Evolutionary conservation across 2,329 filamentous ascomycete genomes (phyloP).

Genomic region (Gnomoniopsis smithogilvyi): DNA sequence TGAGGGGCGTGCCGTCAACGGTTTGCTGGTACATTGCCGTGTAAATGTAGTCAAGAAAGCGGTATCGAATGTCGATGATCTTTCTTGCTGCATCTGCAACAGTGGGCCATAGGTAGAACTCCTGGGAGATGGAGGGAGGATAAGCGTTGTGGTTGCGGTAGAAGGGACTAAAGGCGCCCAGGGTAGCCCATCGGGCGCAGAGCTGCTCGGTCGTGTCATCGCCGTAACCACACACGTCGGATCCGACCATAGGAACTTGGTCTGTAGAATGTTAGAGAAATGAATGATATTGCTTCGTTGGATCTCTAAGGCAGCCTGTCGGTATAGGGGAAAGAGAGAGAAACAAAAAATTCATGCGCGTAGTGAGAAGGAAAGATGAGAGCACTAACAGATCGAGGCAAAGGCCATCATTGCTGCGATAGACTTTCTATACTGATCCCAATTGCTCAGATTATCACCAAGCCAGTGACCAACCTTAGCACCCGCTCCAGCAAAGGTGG

Average conservation of each 20-base stretch:
- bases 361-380: neutral
- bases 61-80: constrained; percentile 67
- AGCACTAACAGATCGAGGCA: constrained; percentile 46
- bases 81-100: constrained; percentile 61
- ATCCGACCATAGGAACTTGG: constrained; percentile 66
- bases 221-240: constrained; percentile 76
- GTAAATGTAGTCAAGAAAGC: constrained; percentile 72
- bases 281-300: neutral
- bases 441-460: constrained; percentile 54
- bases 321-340: neutral
- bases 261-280: constrained; percentile 24
- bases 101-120: constrained; percentile 66
- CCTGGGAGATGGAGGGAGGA: constrained; percentile 51
- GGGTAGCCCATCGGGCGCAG: constrained; percentile 71
- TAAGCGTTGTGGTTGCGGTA: constrained; percentile 68
- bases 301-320: no score
- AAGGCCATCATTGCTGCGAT: constrained; percentile 61
- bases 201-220: constrained; percentile 64
- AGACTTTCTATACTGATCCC: constrained; percentile 56
- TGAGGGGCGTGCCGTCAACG: constrained; percentile 58
- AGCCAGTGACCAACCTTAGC: constrained; percentile 60
- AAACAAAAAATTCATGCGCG: neutral
- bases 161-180: constrained; percentile 73
- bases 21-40: constrained; percentile 63
- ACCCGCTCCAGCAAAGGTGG: constrained; percentile 72